phyloP scores from a whole-genome alignment of 768 basidiomycete species.

The Amanita molliuscula region DNA sequence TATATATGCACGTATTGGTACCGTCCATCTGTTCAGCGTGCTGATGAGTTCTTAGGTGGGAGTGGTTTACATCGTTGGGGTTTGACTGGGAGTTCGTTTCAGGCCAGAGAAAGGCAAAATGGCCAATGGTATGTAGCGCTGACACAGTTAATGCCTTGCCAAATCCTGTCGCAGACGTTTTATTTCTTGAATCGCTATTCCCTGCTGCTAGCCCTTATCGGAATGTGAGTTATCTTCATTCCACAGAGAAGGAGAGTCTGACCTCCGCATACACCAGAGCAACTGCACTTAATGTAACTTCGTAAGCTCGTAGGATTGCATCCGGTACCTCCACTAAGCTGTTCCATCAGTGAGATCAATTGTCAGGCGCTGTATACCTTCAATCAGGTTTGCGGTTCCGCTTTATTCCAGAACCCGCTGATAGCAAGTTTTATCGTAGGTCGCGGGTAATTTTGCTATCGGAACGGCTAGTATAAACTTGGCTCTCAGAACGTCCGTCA shows the following conservation, averaged over 20 bases:
- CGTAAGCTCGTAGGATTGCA: conserved; percentile 19
- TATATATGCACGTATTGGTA: conserved; percentile 39
- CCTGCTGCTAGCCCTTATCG: conserved; percentile 53
- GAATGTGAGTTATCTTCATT: conserved; percentile 41
- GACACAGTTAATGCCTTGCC: neutral
- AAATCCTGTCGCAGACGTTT: conserved; percentile 32
- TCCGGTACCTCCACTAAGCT: neutral
- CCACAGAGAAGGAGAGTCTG: neutral
- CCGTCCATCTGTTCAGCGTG: neutral
- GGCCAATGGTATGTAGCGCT: conserved; percentile 49
- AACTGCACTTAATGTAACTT: conserved; percentile 48
- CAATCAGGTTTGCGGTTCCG: conserved; percentile 31
- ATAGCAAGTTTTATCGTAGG: conserved; percentile 14
- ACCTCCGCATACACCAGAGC: conserved; percentile 24
- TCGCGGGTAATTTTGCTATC: conserved; percentile 54
- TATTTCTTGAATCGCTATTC: conserved; percentile 65
- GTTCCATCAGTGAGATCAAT: conserved; percentile 32
- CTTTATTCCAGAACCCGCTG: neutral
- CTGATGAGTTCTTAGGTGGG: conserved; percentile 36
- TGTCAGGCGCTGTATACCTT: conserved; percentile 66
- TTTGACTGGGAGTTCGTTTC: conserved; percentile 59
- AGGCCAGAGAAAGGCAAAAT: conserved; percentile 46
- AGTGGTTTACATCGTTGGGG: conserved; percentile 48
- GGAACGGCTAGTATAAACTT: conserved; percentile 67
- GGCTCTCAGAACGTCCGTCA: conserved; percentile 51